phyloP scores from a whole-genome alignment of 1,284 basidiomycete species.

The Moniliophthora roreri region DNA sequence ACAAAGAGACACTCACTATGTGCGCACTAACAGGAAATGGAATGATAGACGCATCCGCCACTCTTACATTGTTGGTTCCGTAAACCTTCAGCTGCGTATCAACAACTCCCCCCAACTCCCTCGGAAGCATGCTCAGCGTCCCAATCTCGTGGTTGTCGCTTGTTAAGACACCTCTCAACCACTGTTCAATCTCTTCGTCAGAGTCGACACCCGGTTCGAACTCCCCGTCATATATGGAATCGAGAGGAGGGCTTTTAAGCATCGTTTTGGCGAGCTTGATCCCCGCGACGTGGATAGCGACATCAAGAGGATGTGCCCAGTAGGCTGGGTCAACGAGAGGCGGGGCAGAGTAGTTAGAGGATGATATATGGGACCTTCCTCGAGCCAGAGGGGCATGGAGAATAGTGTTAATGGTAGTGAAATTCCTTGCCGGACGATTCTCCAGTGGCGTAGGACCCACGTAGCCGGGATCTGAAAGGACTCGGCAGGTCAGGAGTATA shows the following conservation, averaged over 20 bases:
- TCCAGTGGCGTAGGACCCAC: conserved; percentile 22
- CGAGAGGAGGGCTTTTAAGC: conserved; percentile 11
- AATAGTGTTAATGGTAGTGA: conserved; percentile 28
- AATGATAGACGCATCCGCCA: conserved; percentile 7
- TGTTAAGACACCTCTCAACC: background rate
- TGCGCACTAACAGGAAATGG: conserved; percentile 5
- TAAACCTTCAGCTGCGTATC: conserved; percentile 3
- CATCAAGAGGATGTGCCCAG: conserved; percentile 27
- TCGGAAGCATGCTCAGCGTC: conserved; percentile 4
- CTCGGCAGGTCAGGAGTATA: too few species aligned
- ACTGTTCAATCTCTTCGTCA: background rate
- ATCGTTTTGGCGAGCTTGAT: conserved; percentile 23
- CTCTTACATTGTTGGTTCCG: conserved; percentile 3
- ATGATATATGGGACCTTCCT: conserved; percentile 30
- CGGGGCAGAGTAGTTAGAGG: conserved; percentile 17
- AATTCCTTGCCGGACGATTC: conserved; percentile 24
- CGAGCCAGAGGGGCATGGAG: conserved; percentile 29
- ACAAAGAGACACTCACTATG: background rate
- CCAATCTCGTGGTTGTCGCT: conserved; percentile 1
- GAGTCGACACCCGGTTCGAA: background rate
- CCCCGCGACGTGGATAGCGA: conserved; percentile 21
- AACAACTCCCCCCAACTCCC: conserved; percentile 4
- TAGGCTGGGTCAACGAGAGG: conserved; percentile 27
- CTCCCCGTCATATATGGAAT: conserved; percentile 1
- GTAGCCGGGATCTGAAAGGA: conserved; percentile 26